Base-by-base conservation (phyloP, 2,329 filamentous ascomycete species). In the Cryphonectria carpinicola region DNA sequence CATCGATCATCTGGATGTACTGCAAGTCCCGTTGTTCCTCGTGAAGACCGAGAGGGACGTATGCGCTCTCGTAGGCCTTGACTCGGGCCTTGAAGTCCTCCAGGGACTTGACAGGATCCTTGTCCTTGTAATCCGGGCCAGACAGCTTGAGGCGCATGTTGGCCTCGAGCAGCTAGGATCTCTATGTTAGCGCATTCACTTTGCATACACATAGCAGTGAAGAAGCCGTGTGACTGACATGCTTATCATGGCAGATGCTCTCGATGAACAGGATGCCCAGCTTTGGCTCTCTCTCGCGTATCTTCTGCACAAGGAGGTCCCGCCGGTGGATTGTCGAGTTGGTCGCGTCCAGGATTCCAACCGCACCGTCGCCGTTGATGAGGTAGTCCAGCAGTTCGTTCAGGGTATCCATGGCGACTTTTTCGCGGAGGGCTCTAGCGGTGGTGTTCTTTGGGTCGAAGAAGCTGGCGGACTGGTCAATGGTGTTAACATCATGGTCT, bases 81-180 rank as follows among this genome's bases (percentile, higher is more conserved):
- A 99, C 95, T 72, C 96, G 93, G 81, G 93, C 91, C 83, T 93
- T 97, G 85, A 99, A 99, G 79, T 99, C 96, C 46, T 88, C 90
- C 58, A 98, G 84, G 1, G 96, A 95, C 77, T 92, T 90, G 69
- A 89, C 83, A 0, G 96, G 95, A 76, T 99, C 95, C 82, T 97
- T 97, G 79, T 94, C 93, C 77, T 92, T 93, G 83, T 99, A 99
- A 80, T 99, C 96, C 0, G 96, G 96, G 0, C 96, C 96, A 4
- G 93, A 97, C 8, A 98, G 89, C 84, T 98, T 98, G 73, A 98
- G 84, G 39, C 95, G 94, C 94, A 98, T 98, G 78, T 98, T 98
- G 25, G 95, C 93, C 80, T 98, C 95, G 52, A 98, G 86, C 37
- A 98, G 84, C 80, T 90, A 72, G 62, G 10, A 58, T 22, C 5